A percentile compares a stretch with the other conserved stretches of the same genome.
phyloP scores from a whole-genome alignment of 2,329 filamentous ascomycete genomes.

The Lizonia empirigonia region DNA sequence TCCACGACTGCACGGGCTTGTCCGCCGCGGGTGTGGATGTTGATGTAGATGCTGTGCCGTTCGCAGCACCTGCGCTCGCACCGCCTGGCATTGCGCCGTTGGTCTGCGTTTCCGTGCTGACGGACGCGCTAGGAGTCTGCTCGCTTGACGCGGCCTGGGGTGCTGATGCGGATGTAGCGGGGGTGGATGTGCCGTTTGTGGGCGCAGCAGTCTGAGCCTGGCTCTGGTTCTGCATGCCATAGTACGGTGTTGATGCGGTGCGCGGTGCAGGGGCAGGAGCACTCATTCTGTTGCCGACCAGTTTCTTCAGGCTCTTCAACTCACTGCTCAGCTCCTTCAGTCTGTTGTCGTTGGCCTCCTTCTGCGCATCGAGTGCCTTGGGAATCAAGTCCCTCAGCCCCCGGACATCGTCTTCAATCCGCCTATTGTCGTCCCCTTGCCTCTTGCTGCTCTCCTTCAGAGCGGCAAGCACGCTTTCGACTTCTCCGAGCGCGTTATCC shows the following conservation, averaged over 20 bases:
- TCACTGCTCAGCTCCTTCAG: constrained; percentile 86
- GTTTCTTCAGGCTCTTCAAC: constrained; percentile 87
- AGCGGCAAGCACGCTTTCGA: constrained; percentile 81
- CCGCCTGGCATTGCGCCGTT: constrained; percentile 21
- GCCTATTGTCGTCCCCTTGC: constrained; percentile 84
- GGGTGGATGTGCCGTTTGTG: constrained; percentile 37
- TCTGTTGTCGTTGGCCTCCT: constrained; percentile 78
- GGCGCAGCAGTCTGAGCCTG: constrained; percentile 25
- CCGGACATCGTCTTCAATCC: constrained; percentile 84
- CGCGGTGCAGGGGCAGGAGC: constrained; percentile 36
- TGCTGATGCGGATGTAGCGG: constrained; percentile 23
- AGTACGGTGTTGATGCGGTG: constrained; percentile 30
- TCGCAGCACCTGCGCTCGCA: constrained; percentile 15
- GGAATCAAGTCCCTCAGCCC: constrained; percentile 84
- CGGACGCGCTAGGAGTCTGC: constrained; percentile 24
- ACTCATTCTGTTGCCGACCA: constrained; percentile 70
- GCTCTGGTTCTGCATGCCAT: constrained; percentile 19
- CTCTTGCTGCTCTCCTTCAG: constrained; percentile 81
- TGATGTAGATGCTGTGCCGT: constrained; percentile 12
- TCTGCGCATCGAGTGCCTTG: constrained; percentile 84
- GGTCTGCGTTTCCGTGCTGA: constrained; percentile 26
- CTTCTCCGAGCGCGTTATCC: constrained; percentile 78
- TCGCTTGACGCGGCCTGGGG: constrained; percentile 19
- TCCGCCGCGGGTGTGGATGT: constrained; percentile 34
- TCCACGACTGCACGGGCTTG: constrained; percentile 29